Conservation (phyloP, 805 yeast genomes). For the Candida berthetii region DNA sequence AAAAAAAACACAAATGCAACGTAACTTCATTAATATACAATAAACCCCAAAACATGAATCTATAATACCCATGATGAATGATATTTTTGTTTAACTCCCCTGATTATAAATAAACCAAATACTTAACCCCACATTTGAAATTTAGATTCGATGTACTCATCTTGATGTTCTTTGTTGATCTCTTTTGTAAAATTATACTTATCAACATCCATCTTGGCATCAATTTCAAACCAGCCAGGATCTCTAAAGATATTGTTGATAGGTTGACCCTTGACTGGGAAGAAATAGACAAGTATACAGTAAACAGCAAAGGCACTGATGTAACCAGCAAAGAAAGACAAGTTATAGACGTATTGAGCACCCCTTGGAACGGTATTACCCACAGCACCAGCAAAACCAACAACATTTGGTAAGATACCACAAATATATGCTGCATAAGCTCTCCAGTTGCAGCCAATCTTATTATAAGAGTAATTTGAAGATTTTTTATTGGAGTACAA, state of each 20-base stretch:
- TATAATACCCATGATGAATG: constrained; percentile 10
- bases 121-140: constrained; percentile 1
- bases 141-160: constrained; percentile 13
- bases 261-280: constrained; percentile 47
- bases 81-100: background rate
- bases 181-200: constrained; percentile 54
- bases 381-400: constrained; percentile 83
- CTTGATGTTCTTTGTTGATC: constrained; percentile 1
- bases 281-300: constrained; percentile 41
- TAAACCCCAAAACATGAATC: no score
- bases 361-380: constrained; percentile 75
- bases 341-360: constrained; percentile 65
- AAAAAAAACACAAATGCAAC: no score
- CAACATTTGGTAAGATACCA: constrained; percentile 79
- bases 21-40: no score
- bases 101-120: constrained; percentile 6
- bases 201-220: constrained; percentile 56
- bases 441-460: constrained; percentile 73
- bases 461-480: constrained; percentile 54
- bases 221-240: constrained; percentile 57
- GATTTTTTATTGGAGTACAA: constrained; percentile 43
- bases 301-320: constrained; percentile 50
- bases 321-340: constrained; percentile 78
- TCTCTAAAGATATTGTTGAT: constrained; percentile 32
- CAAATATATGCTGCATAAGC: constrained; percentile 74